phyloP scores from a whole-genome alignment of 2,329 filamentous ascomycete species.

The Rhynchosporium agropyri region DNA sequence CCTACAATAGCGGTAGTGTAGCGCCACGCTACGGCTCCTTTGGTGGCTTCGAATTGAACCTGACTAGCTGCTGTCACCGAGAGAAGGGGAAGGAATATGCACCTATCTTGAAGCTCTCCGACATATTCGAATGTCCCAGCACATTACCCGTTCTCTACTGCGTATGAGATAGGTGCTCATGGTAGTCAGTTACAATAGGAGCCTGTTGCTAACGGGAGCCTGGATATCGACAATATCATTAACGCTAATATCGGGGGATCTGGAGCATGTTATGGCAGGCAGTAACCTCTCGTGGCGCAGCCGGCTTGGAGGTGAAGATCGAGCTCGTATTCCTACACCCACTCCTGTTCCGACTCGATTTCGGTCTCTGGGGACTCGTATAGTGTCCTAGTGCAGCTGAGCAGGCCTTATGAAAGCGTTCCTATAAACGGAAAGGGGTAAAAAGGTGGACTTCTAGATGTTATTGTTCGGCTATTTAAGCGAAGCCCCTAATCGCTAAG shows the following conservation, averaged over 20 bases:
- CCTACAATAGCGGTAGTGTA: background rate
- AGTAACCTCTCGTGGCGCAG: background rate
- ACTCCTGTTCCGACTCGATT: conserved; percentile 4
- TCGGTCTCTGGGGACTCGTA: conserved; percentile 5
- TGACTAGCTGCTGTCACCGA: background rate
- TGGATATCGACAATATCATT: background rate
- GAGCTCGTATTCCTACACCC: background rate
- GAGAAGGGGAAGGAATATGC: background rate
- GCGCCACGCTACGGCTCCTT: background rate
- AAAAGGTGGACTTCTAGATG: conserved; percentile 1
- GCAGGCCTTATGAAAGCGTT: too few relatives aligned
- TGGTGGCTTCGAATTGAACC: background rate
- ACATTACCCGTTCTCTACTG: background rate
- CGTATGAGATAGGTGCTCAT: background rate
- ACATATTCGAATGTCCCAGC: background rate
- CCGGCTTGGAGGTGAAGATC: conserved; percentile 5
- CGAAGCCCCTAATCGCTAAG: conserved; percentile 2
- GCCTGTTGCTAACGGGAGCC: background rate
- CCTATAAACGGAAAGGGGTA: background rate
- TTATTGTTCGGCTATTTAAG: conserved; percentile 1
- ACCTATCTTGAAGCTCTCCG: background rate
- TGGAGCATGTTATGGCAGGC: too few relatives aligned
- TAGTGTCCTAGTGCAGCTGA: too few relatives aligned
- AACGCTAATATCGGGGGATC: background rate
- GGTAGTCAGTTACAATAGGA: background rate